Conservation (phyloP, 345 rosid species). For the Citrus australasica region DNA sequence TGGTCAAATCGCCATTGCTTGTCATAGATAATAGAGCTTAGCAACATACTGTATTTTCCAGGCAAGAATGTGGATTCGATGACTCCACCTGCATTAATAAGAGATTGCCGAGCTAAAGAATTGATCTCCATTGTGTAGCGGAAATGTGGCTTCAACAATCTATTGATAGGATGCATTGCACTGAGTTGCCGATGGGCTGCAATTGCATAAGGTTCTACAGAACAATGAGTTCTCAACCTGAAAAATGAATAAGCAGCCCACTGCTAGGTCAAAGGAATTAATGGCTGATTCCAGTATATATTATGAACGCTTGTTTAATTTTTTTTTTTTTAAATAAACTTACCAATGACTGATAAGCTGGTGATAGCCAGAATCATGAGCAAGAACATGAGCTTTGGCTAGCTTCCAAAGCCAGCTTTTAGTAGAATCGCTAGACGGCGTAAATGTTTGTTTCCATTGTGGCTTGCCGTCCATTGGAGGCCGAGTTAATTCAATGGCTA, state of each 20-base stretch:
- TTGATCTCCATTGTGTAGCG: slow-evolving; percentile 80
- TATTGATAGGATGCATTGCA: slow-evolving; percentile 63
- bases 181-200: slow-evolving; percentile 73
- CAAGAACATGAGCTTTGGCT: slow-evolving; percentile 64
- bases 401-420: slow-evolving; percentile 68
- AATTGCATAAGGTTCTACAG: slow-evolving; percentile 67
- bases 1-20: slow-evolving; percentile 52
- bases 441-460: slow-evolving; percentile 58
- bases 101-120: slow-evolving; percentile 57
- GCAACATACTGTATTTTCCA: slow-evolving; percentile 46
- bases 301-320: no score
- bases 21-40: slow-evolving; percentile 54
- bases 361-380: slow-evolving; percentile 73
- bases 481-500: slow-evolving; percentile 65
- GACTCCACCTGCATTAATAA: slow-evolving; percentile 52
- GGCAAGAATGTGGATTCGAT: slow-evolving; percentile 61
- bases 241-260: not conserved
- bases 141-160: slow-evolving; percentile 64
- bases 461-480: slow-evolving; percentile 54
- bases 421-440: slow-evolving; percentile 42
- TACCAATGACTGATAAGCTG: slow-evolving; percentile 84
- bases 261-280: no score
- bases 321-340: no score
- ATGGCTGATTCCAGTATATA: no score
- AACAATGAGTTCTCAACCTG: slow-evolving; percentile 74